Conservation (phyloP, 805 yeast species). For the Yamadazyma akitaensis region DNA sequence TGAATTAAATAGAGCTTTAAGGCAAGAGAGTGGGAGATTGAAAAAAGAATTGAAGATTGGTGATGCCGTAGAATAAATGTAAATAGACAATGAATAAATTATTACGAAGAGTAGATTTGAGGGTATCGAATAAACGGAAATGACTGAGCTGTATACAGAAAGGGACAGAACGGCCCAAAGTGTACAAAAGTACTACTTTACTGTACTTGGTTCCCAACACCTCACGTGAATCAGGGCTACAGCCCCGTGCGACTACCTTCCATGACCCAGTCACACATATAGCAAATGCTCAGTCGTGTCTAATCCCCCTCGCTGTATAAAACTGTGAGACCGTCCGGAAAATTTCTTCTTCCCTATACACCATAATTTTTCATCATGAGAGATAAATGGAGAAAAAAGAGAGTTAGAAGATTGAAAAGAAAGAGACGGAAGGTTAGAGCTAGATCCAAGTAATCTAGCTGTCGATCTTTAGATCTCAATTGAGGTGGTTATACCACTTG, state of each 20-base stretch:
- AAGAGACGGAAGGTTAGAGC: conserved; percentile 99
- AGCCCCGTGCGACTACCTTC: not conserved
- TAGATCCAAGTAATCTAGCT: conserved; percentile 91
- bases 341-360: conserved; percentile 20
- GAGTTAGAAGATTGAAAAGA: conserved; percentile 99
- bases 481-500: not conserved
- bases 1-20: conserved; percentile 48
- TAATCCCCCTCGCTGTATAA: conserved; percentile 2
- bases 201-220: too few species aligned
- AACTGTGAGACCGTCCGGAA: conserved; percentile 3
- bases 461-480: not conserved
- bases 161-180: too few species aligned
- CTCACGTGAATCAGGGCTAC: not conserved
- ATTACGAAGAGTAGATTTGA: too few species aligned
- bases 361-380: conserved; percentile 57
- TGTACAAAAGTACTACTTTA: too few species aligned
- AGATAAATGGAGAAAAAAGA: conserved; percentile 99
- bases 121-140: too few species aligned
- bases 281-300: conserved; percentile 3
- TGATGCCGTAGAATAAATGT: conserved; percentile 16
- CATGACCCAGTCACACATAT: conserved; percentile 3
- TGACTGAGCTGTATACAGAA: too few species aligned
- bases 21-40: conserved; percentile 46
- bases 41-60: conserved; percentile 16
- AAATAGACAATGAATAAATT: not conserved